phyloP scores from a whole-genome alignment of 1,284 basidiomycete species.

The Leccinum laetum region DNA sequence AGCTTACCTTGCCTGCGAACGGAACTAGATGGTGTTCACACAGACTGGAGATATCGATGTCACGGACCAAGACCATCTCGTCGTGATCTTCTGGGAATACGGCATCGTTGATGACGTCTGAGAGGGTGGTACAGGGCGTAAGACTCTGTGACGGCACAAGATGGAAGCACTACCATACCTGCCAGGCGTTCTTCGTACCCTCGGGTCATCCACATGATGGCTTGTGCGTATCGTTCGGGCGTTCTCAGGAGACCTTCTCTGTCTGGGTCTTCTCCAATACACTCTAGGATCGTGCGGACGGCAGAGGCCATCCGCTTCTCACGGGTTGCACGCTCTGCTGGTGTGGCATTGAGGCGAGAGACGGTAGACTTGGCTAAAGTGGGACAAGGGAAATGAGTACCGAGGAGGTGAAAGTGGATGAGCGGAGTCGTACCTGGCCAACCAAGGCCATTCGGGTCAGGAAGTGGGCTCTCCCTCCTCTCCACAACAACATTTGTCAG shows the following conservation, averaged over 20 bases:
- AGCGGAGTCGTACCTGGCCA: constrained; percentile 77
- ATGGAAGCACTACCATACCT: constrained; percentile 45
- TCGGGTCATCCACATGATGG: constrained; percentile 98
- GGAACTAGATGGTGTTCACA: constrained; percentile 99
- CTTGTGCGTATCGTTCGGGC: constrained; percentile 96
- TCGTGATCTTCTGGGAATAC: constrained; percentile 99
- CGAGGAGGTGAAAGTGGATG: constrained; percentile 9
- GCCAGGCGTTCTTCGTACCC: constrained; percentile 96
- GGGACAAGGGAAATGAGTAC: constrained; percentile 1
- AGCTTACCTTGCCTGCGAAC: constrained; percentile 92
- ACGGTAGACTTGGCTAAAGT: constrained; percentile 85
- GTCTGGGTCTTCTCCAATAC: constrained; percentile 98
- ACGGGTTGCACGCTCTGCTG: constrained; percentile 69
- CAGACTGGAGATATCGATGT: constrained; percentile 96
- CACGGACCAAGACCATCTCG: constrained; percentile 98
- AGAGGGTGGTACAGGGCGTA: constrained; percentile 10
- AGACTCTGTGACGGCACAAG: constrained; percentile 8
- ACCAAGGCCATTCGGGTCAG: constrained; percentile 87
- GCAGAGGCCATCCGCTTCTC: constrained; percentile 83
- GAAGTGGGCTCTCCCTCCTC: constrained; percentile 48
- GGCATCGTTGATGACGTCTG: constrained; percentile 98
- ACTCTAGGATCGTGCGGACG: constrained; percentile 92
- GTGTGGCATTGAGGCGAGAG: constrained; percentile 78
- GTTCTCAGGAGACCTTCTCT: constrained; percentile 91
- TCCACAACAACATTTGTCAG: constrained; percentile 32